Base-by-base conservation (phyloP, 805 yeast genomes). In the Scheffersomyces ergatensis region DNA sequence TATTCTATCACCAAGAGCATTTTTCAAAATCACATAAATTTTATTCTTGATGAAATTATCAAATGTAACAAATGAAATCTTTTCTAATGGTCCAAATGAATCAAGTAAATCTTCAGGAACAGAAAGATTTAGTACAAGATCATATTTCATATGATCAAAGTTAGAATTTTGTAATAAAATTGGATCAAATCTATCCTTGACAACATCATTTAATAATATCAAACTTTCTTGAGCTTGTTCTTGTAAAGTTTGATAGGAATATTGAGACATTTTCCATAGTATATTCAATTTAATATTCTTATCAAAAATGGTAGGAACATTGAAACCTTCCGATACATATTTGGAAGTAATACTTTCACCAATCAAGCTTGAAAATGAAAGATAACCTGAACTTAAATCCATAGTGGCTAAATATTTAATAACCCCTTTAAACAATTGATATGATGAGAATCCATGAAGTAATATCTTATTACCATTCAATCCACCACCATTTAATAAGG, bases 391-490 rank as follows among this genome's bases (percentile, higher is more conserved):
- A 39, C 76, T 67, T 36, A 90, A 62, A 60, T 89, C 95, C 73
- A 83, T 82, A 2, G 86, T 78, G 2, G 97, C 95, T 45, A 92
- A 58, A 55, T 85, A 90, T 52, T 81, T 80, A 42, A 93, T 73
- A 1, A 87, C 81, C 57, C 95, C 97, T 58, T 88, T 90, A 71
- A 93, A 93, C 38, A 93, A 68, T 65, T 93, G 99, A 58, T 89
- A 93, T 17, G 95, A 84, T 3, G 96, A 89, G 60, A 85, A 92
- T 0, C 98, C 99, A 51, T 83, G 84, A 29, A 89, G 62, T 40
- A 93, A 70, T 18, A 89, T 82, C 53, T 82, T 85, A 53, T 83
- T 84, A 12, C 95, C 93, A 49, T 72, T 74, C 5, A 67, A 61
- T 44, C 92, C 90, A 50, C 95, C 95, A 51, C 97, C 97, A 46